Percentiles rank a stretch among this genome's conserved stretches.
These are phyloP conservation scores for Phytopythium sindhum DNA, from an alignment of 352 stramenopile species.

Conservation along the genomic window DNA sequence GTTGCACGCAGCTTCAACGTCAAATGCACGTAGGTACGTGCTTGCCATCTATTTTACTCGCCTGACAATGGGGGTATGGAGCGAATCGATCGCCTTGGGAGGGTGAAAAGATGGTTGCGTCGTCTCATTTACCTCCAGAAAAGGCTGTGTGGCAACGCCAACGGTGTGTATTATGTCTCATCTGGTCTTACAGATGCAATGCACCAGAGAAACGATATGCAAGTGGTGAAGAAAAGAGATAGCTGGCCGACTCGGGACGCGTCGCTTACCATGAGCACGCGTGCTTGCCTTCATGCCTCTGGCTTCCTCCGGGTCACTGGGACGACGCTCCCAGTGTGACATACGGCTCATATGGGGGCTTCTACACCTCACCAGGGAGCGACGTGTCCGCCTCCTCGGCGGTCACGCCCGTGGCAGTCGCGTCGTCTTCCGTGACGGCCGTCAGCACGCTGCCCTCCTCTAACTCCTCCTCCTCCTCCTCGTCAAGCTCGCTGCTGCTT, in stretches of 20 bases:
- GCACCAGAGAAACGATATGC: neutral
- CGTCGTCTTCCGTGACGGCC: neutral
- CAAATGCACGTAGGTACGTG: neutral
- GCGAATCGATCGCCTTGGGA: too few relatives aligned
- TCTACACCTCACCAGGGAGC: neutral
- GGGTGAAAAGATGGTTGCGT: too few relatives aligned
- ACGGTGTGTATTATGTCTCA: neutral
- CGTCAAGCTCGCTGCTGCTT: slow-evolving; percentile 4
- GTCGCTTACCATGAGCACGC: slow-evolving; percentile 5
- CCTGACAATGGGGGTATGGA: too few relatives aligned
- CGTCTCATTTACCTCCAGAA: neutral
- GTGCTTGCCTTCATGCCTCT: neutral
- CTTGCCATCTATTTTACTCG: neutral
- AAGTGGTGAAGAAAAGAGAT: neutral
- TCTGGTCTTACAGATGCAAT: neutral
- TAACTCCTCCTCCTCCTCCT: slow-evolving; percentile 4
- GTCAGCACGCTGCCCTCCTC: slow-evolving; percentile 6
- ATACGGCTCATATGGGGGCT: neutral
- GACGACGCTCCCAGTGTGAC: neutral
- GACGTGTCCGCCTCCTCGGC: slow-evolving; percentile 3
- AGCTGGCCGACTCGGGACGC: neutral
- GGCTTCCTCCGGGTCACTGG: neutral
- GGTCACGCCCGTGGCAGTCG: slow-evolving; percentile 1
- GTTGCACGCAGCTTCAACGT: neutral
- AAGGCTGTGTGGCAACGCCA: slow-evolving; percentile 1